phyloP scores from a whole-genome alignment of 768 basidiomycete genomes.

The Lactarius psammicola region DNA sequence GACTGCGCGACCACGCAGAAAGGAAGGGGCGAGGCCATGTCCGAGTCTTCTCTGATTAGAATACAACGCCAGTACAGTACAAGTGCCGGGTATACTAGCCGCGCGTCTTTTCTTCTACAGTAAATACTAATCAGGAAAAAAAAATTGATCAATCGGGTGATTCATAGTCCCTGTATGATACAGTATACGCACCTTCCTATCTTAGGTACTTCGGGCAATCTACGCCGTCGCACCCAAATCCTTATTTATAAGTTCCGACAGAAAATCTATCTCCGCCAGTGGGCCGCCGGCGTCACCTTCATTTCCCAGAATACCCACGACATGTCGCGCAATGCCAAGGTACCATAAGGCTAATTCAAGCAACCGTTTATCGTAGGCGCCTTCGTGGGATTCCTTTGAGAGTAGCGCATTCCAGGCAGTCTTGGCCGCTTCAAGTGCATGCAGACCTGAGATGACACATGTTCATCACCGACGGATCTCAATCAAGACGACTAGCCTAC shows the following conservation, averaged over 20 bases:
- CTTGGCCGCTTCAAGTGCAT: constrained; percentile 73
- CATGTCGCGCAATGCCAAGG: background rate
- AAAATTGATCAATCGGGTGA: background rate
- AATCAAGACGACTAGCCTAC: constrained; percentile 40
- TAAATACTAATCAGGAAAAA: background rate
- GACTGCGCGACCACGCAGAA: background rate
- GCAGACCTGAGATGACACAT: constrained; percentile 53
- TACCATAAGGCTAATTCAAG: constrained; percentile 9
- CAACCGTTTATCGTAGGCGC: background rate
- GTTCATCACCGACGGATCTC: background rate
- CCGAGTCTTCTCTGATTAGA: background rate
- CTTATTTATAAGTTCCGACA: constrained; percentile 15
- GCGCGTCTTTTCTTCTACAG: background rate
- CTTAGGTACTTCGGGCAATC: constrained; percentile 23
- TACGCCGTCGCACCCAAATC: constrained; percentile 28
- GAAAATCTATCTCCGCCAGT: constrained; percentile 11
- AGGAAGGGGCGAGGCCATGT: background rate
- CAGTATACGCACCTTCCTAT: background rate
- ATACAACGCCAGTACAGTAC: background rate
- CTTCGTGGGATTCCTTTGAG: constrained; percentile 28
- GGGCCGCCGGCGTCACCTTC: constrained; percentile 27
- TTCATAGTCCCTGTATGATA: background rate
- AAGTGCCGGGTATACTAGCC: background rate
- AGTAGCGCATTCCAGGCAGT: constrained; percentile 68
- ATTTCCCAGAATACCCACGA: constrained; percentile 15